phyloP scores from a whole-genome alignment of 257 asterid species.

The Phtheirospermum japonicum region DNA sequence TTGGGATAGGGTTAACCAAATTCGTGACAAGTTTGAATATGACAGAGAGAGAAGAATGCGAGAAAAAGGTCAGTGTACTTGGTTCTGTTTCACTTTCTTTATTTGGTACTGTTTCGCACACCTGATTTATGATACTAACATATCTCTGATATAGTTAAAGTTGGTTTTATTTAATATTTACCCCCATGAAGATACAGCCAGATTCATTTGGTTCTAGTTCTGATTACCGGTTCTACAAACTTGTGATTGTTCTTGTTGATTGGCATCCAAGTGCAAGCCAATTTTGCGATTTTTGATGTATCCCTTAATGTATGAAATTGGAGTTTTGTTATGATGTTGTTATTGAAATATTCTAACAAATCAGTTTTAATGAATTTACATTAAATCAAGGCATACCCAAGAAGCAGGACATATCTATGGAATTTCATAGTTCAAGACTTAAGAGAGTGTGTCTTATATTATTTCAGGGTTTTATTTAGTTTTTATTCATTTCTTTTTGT shows the following conservation, averaged over 20 bases:
- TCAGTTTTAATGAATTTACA: constrained; percentile 7
- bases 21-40: constrained; percentile 91
- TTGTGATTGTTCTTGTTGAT: constrained; percentile 14
- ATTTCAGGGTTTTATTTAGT: neutral
- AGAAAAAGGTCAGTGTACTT: constrained; percentile 60
- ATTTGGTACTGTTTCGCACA: constrained; percentile 15
- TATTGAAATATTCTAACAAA: too few relatives aligned
- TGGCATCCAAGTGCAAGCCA: constrained; percentile 4
- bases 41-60: constrained; percentile 91
- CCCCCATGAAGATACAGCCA: neutral
- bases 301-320: neutral
- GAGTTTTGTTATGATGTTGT: neutral
- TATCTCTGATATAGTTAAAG: constrained; percentile 1
- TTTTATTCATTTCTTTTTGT: neutral
- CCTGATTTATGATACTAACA: constrained; percentile 18
- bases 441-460: too few relatives aligned
- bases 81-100: constrained; percentile 16
- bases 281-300: neutral
- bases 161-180: neutral
- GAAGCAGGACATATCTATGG: neutral
- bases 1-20: constrained; percentile 66
- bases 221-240: constrained; percentile 10
- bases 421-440: too few relatives aligned
- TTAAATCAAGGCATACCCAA: constrained; percentile 3
- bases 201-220: constrained; percentile 12